These are phyloP conservation scores for Rhododendron ovatum DNA, from an alignment of 148 eudicot species.

Conservation along the genomic window DNA sequence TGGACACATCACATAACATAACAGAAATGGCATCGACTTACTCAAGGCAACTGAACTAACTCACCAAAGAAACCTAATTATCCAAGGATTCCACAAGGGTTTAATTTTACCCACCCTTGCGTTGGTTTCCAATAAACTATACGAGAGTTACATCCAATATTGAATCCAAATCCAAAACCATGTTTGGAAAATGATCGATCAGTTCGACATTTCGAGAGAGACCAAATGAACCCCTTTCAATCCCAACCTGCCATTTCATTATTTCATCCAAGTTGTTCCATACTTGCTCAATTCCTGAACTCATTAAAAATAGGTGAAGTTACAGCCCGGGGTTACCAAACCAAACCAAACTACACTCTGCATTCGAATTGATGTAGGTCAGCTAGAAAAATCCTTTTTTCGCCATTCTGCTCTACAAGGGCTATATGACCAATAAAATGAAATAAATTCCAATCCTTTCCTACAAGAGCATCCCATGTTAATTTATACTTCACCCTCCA, in stretches of 20 bases:
- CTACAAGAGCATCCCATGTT: background rate
- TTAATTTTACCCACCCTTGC: background rate
- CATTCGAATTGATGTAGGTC: background rate
- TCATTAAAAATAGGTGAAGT: background rate
- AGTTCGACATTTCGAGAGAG: background rate
- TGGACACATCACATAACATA: background rate
- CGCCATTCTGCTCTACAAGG: background rate
- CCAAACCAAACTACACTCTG: background rate
- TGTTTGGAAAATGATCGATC: background rate
- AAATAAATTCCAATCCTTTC: background rate
- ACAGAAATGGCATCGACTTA: too few species aligned
- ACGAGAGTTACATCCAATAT: background rate
- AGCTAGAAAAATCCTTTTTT: background rate
- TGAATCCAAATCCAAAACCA: background rate
- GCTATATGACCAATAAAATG: background rate
- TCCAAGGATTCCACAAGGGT: background rate
- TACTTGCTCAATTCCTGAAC: too few species aligned
- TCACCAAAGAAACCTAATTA: background rate
- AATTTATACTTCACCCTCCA: background rate
- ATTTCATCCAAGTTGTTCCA: background rate
- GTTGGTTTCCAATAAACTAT: background rate
- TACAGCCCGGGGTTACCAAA: background rate
- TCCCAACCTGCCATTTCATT: background rate
- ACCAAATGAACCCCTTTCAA: background rate
- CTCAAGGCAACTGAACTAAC: background rate